These are phyloP conservation scores for Rostrohypoxylon terebratum DNA, from an alignment of 495 filamentous ascomycete genomes.

Conservation along the genomic window DNA sequence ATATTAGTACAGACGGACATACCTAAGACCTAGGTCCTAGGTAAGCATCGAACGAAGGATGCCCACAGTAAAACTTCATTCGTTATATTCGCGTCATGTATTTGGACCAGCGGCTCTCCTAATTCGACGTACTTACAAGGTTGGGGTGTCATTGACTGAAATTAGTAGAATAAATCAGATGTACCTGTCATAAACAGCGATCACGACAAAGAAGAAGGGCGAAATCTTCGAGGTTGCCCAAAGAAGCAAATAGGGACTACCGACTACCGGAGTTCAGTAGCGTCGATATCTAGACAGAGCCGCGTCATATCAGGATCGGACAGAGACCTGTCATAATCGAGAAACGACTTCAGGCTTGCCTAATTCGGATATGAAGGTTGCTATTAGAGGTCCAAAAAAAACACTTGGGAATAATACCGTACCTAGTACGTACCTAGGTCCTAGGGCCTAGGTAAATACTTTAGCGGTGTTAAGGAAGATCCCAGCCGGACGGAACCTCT, in stretches of 20 bases:
- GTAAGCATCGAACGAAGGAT: no score
- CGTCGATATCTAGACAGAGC: slow-evolving; percentile 36
- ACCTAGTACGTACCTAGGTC: slow-evolving; percentile 2
- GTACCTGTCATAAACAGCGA: not conserved
- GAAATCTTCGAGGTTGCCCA: not conserved
- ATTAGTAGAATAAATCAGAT: not conserved
- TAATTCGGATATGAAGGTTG: slow-evolving; percentile 3
- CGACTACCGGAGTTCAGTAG: slow-evolving; percentile 7
- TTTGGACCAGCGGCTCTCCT: not conserved
- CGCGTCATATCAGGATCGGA: slow-evolving; percentile 20
- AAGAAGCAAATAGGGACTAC: not conserved
- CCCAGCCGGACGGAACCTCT: slow-evolving; percentile 15
- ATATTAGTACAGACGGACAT: not conserved
- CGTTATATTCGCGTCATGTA: no score
- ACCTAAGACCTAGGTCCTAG: no score
- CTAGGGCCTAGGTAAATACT: no score
- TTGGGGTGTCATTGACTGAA: not conserved
- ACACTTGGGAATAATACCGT: not conserved
- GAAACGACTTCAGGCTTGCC: slow-evolving; percentile 14
- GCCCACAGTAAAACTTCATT: no score
- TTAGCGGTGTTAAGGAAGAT: not conserved
- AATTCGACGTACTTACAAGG: not conserved
- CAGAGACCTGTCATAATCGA: slow-evolving; percentile 6
- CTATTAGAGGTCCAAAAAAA: not conserved
- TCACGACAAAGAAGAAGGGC: not conserved